Conservation (phyloP, 73 alveolate species). For the Paramecium bursaria region DNA sequence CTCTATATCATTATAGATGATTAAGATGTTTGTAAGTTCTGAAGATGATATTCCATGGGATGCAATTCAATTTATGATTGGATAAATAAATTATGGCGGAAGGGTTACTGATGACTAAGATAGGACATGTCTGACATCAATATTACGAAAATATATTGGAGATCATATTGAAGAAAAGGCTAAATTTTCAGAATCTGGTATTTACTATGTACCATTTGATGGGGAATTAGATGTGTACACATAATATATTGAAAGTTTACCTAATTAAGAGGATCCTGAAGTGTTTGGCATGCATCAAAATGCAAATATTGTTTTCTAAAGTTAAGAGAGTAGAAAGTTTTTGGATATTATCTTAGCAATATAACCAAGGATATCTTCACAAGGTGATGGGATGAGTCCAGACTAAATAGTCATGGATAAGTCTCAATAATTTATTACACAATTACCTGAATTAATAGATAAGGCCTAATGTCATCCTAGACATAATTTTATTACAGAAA, state of each 20-base stretch:
- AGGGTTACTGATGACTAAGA: constrained; percentile 98
- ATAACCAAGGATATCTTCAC: constrained; percentile 88
- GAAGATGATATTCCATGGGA: constrained; percentile 96
- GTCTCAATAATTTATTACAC: constrained; percentile 76
- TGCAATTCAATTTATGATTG: constrained; percentile 94
- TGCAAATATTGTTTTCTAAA: constrained; percentile 96
- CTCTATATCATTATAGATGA: constrained; percentile 83
- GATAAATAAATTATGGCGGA: constrained; percentile 97
- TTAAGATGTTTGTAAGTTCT: constrained; percentile 85
- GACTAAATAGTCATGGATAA: constrained; percentile 88
- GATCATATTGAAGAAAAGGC: constrained; percentile 86
- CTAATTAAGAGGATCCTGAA: constrained; percentile 95
- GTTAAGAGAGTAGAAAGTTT: constrained; percentile 87
- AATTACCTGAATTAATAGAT: constrained; percentile 83
- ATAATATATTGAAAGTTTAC: constrained; percentile 79
- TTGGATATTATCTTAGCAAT: constrained; percentile 86
- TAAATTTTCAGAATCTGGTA: constrained; percentile 87
- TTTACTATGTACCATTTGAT: constrained; percentile 86
- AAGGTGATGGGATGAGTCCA: constrained; percentile 87
- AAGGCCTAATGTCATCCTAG: constrained; percentile 75
- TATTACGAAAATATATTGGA: constrained; percentile 82
- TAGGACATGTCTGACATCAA: constrained; percentile 84
- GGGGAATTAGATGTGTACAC: constrained; percentile 68
- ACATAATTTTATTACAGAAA: constrained; percentile 60
- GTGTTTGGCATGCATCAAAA: constrained; percentile 99